Evolutionary conservation across 257 asterid species (phyloP).

Genomic region (Fraxinus pennsylvanica): DNA sequence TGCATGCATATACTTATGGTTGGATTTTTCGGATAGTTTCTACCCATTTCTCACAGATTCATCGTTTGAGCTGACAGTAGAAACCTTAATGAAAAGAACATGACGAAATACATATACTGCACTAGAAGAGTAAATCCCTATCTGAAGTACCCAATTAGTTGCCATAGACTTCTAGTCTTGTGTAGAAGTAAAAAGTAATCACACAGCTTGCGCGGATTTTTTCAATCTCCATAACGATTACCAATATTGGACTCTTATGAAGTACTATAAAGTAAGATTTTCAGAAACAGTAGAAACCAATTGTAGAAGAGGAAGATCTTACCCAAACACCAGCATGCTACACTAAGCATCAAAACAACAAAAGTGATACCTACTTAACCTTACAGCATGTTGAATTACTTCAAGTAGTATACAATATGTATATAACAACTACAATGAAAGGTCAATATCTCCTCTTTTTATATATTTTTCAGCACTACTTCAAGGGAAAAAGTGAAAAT

Average conservation of each 20-base stretch:
- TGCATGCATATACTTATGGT: slow-evolving; percentile 5
- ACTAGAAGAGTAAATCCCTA: background rate
- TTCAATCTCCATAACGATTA: background rate
- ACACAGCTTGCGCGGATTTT: background rate
- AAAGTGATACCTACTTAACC: background rate
- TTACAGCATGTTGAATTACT: background rate
- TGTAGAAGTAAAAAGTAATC: background rate
- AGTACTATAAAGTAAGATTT: background rate
- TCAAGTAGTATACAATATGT: background rate
- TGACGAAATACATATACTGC: background rate
- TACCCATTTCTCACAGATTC: background rate
- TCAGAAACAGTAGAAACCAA: background rate
- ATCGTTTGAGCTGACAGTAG: background rate
- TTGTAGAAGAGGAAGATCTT: background rate
- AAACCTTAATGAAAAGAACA: background rate
- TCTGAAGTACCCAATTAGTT: background rate
- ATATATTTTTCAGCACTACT: background rate
- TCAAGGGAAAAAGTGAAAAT: background rate
- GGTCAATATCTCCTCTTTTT: background rate
- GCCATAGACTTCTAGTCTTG: background rate
- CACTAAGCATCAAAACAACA: background rate
- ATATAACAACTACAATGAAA: background rate
- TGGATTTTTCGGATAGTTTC: background rate
- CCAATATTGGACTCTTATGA: background rate
- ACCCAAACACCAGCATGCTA: background rate